A percentile compares a stretch with the other conserved stretches of the same genome.
Evolutionary conservation across 2,329 filamentous ascomycete species (phyloP).

Genomic region (Ascochyta fabae): DNA sequence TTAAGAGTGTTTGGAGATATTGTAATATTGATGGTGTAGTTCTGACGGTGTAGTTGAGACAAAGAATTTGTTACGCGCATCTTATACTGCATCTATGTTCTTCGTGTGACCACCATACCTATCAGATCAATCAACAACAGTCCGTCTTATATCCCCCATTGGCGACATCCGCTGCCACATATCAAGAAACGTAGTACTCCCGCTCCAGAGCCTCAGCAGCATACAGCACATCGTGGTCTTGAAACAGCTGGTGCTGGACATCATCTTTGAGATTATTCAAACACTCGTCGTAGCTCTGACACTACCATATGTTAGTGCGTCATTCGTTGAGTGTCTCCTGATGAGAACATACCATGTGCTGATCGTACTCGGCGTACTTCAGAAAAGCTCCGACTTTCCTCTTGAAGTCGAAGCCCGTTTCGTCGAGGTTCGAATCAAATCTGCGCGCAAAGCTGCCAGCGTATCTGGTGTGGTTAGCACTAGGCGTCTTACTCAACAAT

Average conservation of each 20-base stretch:
- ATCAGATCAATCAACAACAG: too few species aligned
- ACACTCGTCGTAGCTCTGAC: conserved; percentile 27
- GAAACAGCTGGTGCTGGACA: background rate
- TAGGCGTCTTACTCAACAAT: background rate
- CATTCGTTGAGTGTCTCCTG: background rate
- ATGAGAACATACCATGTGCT: conserved; percentile 27
- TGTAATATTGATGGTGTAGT: too few species aligned
- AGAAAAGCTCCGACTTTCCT: conserved; percentile 29
- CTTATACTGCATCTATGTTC: too few species aligned
- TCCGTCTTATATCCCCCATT: too few species aligned
- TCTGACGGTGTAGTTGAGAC: too few species aligned
- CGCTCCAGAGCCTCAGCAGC: conserved; percentile 26
- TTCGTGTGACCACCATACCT: too few species aligned
- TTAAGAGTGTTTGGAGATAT: background rate
- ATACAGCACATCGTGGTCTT: conserved; percentile 28
- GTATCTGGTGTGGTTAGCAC: conserved; percentile 23
- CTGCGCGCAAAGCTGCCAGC: conserved; percentile 26
- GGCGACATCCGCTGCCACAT: background rate
- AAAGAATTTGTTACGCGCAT: too few species aligned
- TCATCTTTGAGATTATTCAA: conserved; percentile 8
- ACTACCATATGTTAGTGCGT: conserved; percentile 18
- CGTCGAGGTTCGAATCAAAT: conserved; percentile 20
- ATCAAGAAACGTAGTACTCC: conserved; percentile 31
- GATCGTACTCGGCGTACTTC: conserved; percentile 30
- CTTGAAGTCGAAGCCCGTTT: conserved; percentile 14